Conservation (phyloP, 176 grass and related monocot genomes). For the Oryza punctata region DNA sequence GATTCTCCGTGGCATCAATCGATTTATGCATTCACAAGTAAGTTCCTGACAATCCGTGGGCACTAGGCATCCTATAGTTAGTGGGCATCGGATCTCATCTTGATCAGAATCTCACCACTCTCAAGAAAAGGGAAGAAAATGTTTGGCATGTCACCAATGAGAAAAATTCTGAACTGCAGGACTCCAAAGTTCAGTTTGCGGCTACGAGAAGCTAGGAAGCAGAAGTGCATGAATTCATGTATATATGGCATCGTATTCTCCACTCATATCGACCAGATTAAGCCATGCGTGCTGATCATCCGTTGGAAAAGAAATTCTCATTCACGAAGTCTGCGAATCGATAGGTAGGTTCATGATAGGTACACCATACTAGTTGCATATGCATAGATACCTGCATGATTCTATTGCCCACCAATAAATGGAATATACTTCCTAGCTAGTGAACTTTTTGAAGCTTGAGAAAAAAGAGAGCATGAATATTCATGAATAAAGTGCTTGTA, state of each 20-base stretch:
- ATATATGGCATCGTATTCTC: conserved; percentile 21
- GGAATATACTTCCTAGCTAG: neutral
- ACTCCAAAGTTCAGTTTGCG: neutral
- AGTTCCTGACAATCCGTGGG: neutral
- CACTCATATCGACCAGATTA: neutral
- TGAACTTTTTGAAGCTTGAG: neutral
- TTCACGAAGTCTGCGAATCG: neutral
- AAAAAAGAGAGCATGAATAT: neutral
- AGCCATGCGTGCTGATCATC: neutral
- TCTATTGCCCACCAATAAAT: neutral
- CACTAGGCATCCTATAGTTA: neutral
- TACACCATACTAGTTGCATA: neutral
- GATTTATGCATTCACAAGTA: neutral
- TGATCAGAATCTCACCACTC: neutral
- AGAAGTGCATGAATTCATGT: neutral
- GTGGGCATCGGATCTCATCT: conserved; percentile 11
- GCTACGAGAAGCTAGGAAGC: neutral
- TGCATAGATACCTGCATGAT: neutral
- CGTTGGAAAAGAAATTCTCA: neutral
- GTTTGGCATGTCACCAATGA: neutral
- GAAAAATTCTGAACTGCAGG: neutral
- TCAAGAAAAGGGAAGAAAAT: neutral
- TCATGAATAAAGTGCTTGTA: neutral
- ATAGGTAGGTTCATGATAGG: neutral
- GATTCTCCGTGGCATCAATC: no score